These are phyloP conservation scores for Musa balbisiana DNA, from an alignment of 202 grass and related monocot genomes.

Conservation along the genomic window DNA sequence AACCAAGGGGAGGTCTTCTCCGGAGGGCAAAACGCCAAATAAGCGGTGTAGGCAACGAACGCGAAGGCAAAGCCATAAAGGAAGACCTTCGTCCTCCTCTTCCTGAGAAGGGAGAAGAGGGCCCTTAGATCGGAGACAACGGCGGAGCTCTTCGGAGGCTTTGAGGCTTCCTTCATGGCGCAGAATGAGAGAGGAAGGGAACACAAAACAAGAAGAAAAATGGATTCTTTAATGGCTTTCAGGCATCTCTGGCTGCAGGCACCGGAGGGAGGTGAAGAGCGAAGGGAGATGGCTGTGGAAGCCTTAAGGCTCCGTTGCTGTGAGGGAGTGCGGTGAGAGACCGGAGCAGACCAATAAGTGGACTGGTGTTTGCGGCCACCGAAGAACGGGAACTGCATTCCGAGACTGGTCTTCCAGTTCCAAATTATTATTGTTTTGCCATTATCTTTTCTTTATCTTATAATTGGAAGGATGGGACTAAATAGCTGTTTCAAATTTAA, in stretches of 20 bases:
- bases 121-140: not conserved
- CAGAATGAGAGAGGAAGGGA: slow-evolving; percentile 27
- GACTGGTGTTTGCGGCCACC: not conserved
- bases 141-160: not conserved
- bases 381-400: not conserved
- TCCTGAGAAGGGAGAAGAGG: not conserved
- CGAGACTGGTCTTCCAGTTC: not conserved
- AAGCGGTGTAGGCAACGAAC: slow-evolving; percentile 62
- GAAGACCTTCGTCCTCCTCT: slow-evolving; percentile 43
- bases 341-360: not conserved
- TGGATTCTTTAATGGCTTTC: not conserved
- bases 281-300: not conserved
- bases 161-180: slow-evolving; percentile 19
- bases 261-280: not conserved
- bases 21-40: slow-evolving; percentile 38
- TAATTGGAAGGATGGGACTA: too few relatives aligned
- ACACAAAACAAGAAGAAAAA: slow-evolving; percentile 20
- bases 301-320: too few relatives aligned
- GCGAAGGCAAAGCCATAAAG: slow-evolving; percentile 44
- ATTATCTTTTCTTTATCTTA: not conserved
- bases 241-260: too few relatives aligned
- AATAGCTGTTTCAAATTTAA: too few relatives aligned
- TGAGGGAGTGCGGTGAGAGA: too few relatives aligned
- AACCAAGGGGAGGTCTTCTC: slow-evolving; percentile 42
- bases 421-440: not conserved